Evolutionary conservation across 371 early-diverging fungal species (phyloP), one percentile per base, ranked within the genome.

Genomic region (Catenaria anguillulae): DNA sequence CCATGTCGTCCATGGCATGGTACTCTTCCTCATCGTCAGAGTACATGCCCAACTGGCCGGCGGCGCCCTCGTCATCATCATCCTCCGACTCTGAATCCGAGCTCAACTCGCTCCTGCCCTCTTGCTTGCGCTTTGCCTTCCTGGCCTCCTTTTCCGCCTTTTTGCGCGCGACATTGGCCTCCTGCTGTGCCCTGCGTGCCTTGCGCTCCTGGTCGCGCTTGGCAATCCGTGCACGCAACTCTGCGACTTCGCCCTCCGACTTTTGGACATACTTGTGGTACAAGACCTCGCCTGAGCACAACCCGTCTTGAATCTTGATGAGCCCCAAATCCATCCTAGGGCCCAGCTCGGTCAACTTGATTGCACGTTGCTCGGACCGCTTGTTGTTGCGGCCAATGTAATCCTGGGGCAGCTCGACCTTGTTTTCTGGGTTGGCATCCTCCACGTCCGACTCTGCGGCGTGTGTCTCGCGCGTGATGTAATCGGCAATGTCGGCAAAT

Each of bases 391-490:
- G 77, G 33, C 89, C 91, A 19, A 80, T 69, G 65, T 82, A 86
- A 65, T 89, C 84, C 68, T 90, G 86, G 2, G 88, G 73, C 59
- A 97, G 71, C 5, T 85, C 84, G 15, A 97, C 88, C 24, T 83
- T 82, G 42, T 67, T 72, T 1, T 76, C 72, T 52, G 87, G 85
- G 40, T 40, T 17, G 4, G 84, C 92, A 65, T 94, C 94, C 67
- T 95, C 95, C 0, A 89, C 85, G 69, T 95, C 96, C 66, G 89
- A 88, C 64, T 94, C 94, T 2, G 90, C 85, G 3, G 88, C 84
- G 68, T 81, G 79, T 0, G 89, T 92, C 63, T 90, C 89, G 40
- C 84, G 79, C 60, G 89, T 71, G 23, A 97, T 83, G 68, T 85
- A 95, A 33, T 97, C 97, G 55, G 88, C 83, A 54, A 95, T 88